phyloP scores from a whole-genome alignment of 1,139 yeast genomes.

The Lodderomyces pseudojiufengensis region DNA sequence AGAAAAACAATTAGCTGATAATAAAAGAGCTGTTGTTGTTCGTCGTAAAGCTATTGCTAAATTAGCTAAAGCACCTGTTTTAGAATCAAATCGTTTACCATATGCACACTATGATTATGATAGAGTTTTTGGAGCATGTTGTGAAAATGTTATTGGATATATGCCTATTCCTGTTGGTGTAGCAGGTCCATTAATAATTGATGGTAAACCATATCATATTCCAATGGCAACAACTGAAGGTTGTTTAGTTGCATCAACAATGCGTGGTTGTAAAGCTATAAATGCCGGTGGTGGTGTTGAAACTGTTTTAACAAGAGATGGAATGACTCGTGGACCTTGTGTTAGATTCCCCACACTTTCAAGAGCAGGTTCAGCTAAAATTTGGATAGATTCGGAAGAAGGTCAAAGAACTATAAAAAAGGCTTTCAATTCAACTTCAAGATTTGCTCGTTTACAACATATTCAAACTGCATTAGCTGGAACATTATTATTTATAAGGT shows the following conservation, averaged over 20 bases:
- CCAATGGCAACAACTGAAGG: constrained; percentile 99
- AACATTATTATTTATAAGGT: constrained; percentile 78
- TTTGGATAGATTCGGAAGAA: constrained; percentile 94
- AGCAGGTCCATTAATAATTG: constrained; percentile 94
- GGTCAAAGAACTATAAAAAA: constrained; percentile 79
- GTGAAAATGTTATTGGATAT: constrained; percentile 96
- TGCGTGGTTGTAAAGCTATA: constrained; percentile 98
- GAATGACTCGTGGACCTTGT: constrained; percentile 99
- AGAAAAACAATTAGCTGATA: constrained; percentile 85
- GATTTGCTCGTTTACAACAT: constrained; percentile 92
- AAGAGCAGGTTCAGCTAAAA: constrained; percentile 92
- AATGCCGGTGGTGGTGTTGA: constrained; percentile 96
- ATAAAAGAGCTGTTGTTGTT: constrained; percentile 85
- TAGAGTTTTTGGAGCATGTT: constrained; percentile 96
- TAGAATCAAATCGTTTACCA: constrained; percentile 72
- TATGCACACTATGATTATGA: constrained; percentile 84
- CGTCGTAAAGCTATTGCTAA: constrained; percentile 90
- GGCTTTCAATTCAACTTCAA: constrained; percentile 93
- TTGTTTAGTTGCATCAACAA: constrained; percentile 94
- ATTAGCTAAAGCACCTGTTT: constrained; percentile 76
- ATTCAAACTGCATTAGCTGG: constrained; percentile 97
- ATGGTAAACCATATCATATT: constrained; percentile 79
- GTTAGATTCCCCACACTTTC: constrained; percentile 77
- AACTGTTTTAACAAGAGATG: constrained; percentile 90
- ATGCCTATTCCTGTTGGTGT: constrained; percentile 97